These are phyloP conservation scores for Aspergillus avenaceus DNA, from an alignment of 495 filamentous ascomycete species.

Conservation along the genomic window DNA sequence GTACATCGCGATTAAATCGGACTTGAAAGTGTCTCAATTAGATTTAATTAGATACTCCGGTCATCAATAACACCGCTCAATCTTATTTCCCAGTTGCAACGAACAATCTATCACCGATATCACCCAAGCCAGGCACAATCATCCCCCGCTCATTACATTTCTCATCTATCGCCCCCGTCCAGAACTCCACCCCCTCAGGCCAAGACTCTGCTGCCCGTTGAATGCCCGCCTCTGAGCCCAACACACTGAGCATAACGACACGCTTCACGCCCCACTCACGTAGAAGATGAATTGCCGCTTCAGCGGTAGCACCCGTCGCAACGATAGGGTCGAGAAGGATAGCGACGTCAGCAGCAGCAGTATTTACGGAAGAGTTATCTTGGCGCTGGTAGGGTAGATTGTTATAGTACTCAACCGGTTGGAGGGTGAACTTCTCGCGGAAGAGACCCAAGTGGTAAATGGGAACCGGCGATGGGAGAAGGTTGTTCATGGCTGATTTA, in stretches of 20 bases:
- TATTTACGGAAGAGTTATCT: slow-evolving; percentile 27
- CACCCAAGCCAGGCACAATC: slow-evolving; percentile 86
- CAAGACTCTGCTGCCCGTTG: slow-evolving; percentile 66
- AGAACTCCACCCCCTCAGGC: slow-evolving; percentile 71
- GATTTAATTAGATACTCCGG: too few relatives aligned
- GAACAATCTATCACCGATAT: slow-evolving; percentile 91
- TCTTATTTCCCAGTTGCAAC: slow-evolving; percentile 81
- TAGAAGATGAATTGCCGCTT: slow-evolving; percentile 83
- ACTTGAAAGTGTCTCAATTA: too few relatives aligned
- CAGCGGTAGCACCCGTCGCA: slow-evolving; percentile 86
- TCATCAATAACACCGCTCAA: too few relatives aligned
- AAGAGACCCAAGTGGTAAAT: slow-evolving; percentile 94
- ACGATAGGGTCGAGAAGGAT: slow-evolving; percentile 90
- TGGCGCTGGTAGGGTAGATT: slow-evolving; percentile 77
- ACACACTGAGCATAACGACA: slow-evolving; percentile 72
- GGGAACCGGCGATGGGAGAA: slow-evolving; percentile 76
- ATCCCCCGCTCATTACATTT: slow-evolving; percentile 72
- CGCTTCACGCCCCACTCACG: slow-evolving; percentile 84
- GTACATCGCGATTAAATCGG: too few relatives aligned
- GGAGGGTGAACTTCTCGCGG: slow-evolving; percentile 77
- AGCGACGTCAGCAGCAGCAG: slow-evolving; percentile 56
- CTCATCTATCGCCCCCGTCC: slow-evolving; percentile 76
- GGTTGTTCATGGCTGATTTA: slow-evolving; percentile 63
- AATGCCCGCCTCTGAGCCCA: slow-evolving; percentile 67
- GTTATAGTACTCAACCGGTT: slow-evolving; percentile 96